Conservation (phyloP, 2,329 filamentous ascomycete genomes). For the Fusarium oligoseptatum region DNA sequence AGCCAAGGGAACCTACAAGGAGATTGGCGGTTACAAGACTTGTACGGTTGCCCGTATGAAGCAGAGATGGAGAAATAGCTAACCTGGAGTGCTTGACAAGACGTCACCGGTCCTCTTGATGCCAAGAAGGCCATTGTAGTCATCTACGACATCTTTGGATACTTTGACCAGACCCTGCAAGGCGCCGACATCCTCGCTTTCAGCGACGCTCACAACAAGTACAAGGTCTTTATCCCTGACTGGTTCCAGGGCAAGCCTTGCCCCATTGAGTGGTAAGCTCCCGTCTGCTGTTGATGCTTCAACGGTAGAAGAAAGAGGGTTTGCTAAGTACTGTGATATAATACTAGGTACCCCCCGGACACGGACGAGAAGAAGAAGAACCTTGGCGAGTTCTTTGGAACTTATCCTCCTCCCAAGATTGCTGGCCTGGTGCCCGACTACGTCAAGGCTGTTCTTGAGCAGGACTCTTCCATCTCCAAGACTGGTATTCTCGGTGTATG, state of each 20-base stretch:
- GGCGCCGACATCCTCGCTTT: constrained; percentile 76
- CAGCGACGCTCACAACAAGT: constrained; percentile 71
- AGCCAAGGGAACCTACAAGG: constrained; percentile 68
- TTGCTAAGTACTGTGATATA: neutral
- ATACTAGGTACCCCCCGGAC: constrained; percentile 69
- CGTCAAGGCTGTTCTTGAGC: constrained; percentile 64
- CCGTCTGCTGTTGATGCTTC: neutral
- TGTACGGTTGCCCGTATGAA: constrained; percentile 49
- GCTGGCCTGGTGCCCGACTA: constrained; percentile 67
- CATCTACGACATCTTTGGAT: constrained; percentile 78
- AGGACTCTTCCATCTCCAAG: constrained; percentile 67
- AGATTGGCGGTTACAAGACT: constrained; percentile 68
- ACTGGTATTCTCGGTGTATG: constrained; percentile 73
- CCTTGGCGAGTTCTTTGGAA: constrained; percentile 70
- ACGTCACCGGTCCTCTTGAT: constrained; percentile 62
- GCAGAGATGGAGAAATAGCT: neutral
- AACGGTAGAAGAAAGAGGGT: neutral
- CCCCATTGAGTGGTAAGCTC: constrained; percentile 62
- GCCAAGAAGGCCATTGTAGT: constrained; percentile 71
- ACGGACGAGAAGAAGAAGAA: constrained; percentile 73
- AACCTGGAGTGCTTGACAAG: constrained; percentile 40
- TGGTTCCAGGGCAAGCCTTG: constrained; percentile 84
- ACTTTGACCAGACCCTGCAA: constrained; percentile 78
- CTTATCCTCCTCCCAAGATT: constrained; percentile 61
- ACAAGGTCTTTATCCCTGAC: constrained; percentile 92